Percentiles rank a stretch among this genome's conserved stretches.
phyloP scores from a whole-genome alignment of 2,329 filamentous ascomycete genomes.

The Ascochyta rabiei region DNA sequence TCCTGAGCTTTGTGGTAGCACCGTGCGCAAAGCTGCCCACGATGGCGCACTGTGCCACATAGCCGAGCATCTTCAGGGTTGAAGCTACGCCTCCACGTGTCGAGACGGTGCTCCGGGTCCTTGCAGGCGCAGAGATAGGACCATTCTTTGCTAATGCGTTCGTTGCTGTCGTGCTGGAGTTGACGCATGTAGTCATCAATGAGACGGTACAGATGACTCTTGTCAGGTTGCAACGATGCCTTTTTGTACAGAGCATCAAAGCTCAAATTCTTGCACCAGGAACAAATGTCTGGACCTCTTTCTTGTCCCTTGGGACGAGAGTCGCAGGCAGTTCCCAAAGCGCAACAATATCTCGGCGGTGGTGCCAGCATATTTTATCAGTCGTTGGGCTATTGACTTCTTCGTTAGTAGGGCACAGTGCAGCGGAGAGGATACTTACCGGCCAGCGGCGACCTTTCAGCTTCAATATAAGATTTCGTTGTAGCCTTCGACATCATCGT shows the following conservation, averaged over 20 bases:
- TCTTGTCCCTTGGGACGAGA: conserved; percentile 28
- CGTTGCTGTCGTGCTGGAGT: conserved; percentile 25
- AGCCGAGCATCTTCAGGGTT: conserved; percentile 27
- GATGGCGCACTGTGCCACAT: conserved; percentile 28
- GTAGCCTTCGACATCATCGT: conserved; percentile 36
- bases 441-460: background rate
- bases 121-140: conserved; percentile 29
- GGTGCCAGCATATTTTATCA: conserved; percentile 24
- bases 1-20: conserved; percentile 29
- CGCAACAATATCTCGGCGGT: conserved; percentile 27
- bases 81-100: conserved; percentile 28
- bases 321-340: conserved; percentile 28
- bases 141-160: conserved; percentile 31
- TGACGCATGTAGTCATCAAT: conserved; percentile 28
- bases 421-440: conserved; percentile 5
- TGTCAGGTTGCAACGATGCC: conserved; percentile 20
- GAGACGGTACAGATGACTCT: conserved; percentile 16
- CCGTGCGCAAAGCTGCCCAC: conserved; percentile 30
- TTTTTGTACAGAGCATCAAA: conserved; percentile 27
- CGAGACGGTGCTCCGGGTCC: conserved; percentile 26
- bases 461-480: conserved; percentile 21
- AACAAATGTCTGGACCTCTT: conserved; percentile 27
- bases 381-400: background rate
- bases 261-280: conserved; percentile 36
- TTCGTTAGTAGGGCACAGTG: background rate